A percentile compares a stretch with the other conserved stretches of the same genome.
Evolutionary conservation across 2,329 filamentous ascomycete species (phyloP).

Genomic region (Coniella vitis): DNA sequence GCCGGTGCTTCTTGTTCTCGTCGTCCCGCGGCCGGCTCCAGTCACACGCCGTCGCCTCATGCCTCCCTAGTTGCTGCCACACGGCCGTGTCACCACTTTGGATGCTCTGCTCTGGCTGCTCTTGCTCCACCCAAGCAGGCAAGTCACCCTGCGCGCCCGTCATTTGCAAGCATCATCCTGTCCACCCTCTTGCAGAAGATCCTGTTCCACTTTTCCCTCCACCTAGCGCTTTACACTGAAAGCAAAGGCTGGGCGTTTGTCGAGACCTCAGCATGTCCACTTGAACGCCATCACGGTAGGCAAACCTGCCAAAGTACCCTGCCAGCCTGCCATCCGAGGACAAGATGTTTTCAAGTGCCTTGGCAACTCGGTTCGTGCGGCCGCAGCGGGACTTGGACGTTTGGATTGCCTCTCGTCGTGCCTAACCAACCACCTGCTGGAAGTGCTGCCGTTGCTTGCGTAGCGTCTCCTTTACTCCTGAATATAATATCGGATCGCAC

Average conservation of each 20-base stretch:
- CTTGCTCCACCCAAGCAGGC: neutral
- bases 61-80: neutral
- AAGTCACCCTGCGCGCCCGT: neutral
- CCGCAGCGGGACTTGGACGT: neutral
- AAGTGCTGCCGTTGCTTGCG: neutral
- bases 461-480: neutral
- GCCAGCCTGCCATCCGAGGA: neutral
- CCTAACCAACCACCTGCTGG: conserved; percentile 12
- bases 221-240: too few relatives aligned
- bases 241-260: too few relatives aligned
- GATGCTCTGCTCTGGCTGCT: neutral
- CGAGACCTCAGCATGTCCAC: too few relatives aligned
- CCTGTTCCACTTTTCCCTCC: neutral
- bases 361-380: conserved; percentile 6
- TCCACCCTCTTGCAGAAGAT: neutral
- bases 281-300: too few relatives aligned
- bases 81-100: neutral
- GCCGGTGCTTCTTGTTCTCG: neutral
- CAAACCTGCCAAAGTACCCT: too few relatives aligned
- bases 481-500: conserved; percentile 10
- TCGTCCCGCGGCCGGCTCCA: neutral
- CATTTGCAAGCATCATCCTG: conserved; percentile 3
- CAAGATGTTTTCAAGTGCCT: neutral
- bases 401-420: neutral
- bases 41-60: neutral